Evolutionary conservation across 371 early-diverging fungal genomes (phyloP).

Genomic region (Mucor piriformis): DNA sequence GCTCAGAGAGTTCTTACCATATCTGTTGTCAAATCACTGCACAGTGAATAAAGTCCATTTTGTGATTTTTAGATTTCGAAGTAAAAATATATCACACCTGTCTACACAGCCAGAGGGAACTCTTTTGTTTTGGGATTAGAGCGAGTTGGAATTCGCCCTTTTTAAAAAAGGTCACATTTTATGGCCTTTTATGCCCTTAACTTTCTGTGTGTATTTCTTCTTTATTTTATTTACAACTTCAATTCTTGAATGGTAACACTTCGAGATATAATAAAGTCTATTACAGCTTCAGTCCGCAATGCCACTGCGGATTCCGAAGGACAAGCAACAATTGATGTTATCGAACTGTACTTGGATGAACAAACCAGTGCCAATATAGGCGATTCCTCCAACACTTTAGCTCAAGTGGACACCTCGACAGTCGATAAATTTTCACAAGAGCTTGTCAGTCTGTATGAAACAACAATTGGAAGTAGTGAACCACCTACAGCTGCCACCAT

Average conservation of each 20-base stretch:
- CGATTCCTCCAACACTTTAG: slow-evolving; percentile 4
- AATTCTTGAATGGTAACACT: slow-evolving; percentile 40
- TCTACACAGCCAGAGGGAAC: too few species aligned
- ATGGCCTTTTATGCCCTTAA: background rate
- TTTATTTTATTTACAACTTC: background rate
- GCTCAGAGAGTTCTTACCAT: too few species aligned
- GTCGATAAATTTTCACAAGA: slow-evolving; percentile 47
- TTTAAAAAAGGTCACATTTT: too few species aligned
- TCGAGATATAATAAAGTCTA: slow-evolving; percentile 44
- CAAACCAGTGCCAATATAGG: slow-evolving; percentile 29
- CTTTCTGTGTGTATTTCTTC: slow-evolving; percentile 1
- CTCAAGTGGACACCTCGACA: slow-evolving; percentile 24
- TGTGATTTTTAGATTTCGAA: too few species aligned
- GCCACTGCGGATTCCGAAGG: slow-evolving; percentile 39
- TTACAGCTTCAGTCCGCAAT: slow-evolving; percentile 34
- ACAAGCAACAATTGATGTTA: slow-evolving; percentile 39
- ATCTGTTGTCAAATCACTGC: too few species aligned
- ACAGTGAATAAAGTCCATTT: too few species aligned
- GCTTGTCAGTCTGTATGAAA: slow-evolving; percentile 26
- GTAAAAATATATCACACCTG: too few species aligned
- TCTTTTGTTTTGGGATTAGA: too few species aligned
- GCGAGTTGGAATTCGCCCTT: too few species aligned
- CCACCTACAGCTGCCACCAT: slow-evolving; percentile 13
- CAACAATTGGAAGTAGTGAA: slow-evolving; percentile 16
- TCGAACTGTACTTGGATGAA: slow-evolving; percentile 44